phyloP scores from a whole-genome alignment of 805 yeast species.

The Metschnikowia baotianmanensis region DNA sequence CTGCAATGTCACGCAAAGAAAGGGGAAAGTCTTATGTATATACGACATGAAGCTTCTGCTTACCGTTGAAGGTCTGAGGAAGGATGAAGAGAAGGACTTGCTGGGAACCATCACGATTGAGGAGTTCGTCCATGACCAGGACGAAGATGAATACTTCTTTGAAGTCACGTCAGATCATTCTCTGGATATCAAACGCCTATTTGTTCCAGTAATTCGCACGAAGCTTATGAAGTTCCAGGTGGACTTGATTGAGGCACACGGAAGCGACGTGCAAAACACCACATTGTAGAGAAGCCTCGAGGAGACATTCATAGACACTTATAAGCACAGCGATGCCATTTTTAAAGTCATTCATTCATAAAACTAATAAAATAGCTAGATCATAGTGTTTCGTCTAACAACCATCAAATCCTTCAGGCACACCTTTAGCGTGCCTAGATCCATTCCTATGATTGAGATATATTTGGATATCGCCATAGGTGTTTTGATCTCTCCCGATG shows the following conservation, averaged over 20 bases:
- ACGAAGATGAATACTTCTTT: constrained; percentile 60
- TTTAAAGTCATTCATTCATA: too few species aligned
- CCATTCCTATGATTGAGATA: constrained; percentile 49
- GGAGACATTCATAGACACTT: neutral
- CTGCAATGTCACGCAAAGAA: constrained; percentile 81
- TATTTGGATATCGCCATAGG: constrained; percentile 46
- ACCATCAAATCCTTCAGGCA: constrained; percentile 77
- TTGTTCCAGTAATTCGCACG: constrained; percentile 51
- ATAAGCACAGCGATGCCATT: too few species aligned
- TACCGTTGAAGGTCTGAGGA: constrained; percentile 34
- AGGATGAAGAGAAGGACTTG: constrained; percentile 34
- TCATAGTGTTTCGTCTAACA: neutral
- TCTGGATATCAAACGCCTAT: constrained; percentile 43
- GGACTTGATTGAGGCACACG: constrained; percentile 61
- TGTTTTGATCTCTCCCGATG: constrained; percentile 49
- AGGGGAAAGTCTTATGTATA: constrained; percentile 75
- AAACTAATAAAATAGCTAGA: neutral
- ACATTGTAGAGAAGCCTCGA: constrained; percentile 8
- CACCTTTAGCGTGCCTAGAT: constrained; percentile 75
- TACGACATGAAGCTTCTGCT: constrained; percentile 62
- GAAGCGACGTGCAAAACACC: constrained; percentile 57
- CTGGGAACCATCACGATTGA: constrained; percentile 50
- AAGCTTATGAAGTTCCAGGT: constrained; percentile 58
- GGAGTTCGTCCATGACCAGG: constrained; percentile 78
- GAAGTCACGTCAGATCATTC: constrained; percentile 40